phyloP scores from a whole-genome alignment of 1,139 yeast species.

The Hemisphaericaspora subhashii region DNA sequence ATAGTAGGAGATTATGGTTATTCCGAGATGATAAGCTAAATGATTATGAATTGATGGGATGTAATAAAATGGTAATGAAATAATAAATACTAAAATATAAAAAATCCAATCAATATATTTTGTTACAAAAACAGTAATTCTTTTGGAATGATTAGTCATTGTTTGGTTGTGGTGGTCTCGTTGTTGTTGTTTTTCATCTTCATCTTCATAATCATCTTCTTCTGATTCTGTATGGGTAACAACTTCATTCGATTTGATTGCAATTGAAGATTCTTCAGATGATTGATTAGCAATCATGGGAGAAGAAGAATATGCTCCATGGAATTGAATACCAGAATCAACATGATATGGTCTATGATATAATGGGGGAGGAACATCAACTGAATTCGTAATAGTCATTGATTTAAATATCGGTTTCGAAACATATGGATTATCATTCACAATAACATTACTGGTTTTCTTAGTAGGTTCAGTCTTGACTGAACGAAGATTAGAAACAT shows the following conservation, averaged over 20 bases:
- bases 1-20: slow-evolving; percentile 58
- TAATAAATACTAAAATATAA: slow-evolving; percentile 45
- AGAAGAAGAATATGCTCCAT: background rate
- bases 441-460: too few relatives aligned
- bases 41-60: slow-evolving; percentile 47
- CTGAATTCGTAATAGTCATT: background rate
- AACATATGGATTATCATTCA: slow-evolving; percentile 20
- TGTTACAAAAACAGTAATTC: slow-evolving; percentile 30
- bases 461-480: slow-evolving; percentile 18
- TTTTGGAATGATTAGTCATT: background rate
- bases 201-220: background rate
- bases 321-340: slow-evolving; percentile 3
- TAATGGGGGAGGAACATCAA: slow-evolving; percentile 19
- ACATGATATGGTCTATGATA: slow-evolving; percentile 16
- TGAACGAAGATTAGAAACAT: slow-evolving; percentile 22
- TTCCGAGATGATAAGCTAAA: slow-evolving; percentile 61
- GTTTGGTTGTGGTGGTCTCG: background rate
- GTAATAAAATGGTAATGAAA: slow-evolving; percentile 58
- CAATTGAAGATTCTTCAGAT: background rate
- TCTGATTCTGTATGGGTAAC: background rate
- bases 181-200: slow-evolving; percentile 1
- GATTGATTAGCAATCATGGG: background rate
- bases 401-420: too few relatives aligned
- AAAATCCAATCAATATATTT: slow-evolving; percentile 58
- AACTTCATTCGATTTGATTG: background rate